phyloP scores from a whole-genome alignment of 192 early-diverging fungal genomes.

The Coemansia sp. region DNA sequence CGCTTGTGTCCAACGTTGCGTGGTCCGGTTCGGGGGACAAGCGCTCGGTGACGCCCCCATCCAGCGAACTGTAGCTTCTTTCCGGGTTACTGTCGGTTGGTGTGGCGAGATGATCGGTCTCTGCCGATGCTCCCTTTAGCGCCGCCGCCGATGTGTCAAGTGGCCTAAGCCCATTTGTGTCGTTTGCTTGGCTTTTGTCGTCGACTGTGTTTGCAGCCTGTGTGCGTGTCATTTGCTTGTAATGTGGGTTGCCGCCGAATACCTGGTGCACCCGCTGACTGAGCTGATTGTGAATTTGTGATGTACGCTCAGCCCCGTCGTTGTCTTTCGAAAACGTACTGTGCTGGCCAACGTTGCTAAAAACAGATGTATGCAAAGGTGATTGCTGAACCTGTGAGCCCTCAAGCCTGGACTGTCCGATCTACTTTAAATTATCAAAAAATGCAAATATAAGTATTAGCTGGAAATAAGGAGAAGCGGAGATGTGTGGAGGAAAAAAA shows the following conservation, averaged over 20 bases:
- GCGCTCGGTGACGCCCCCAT: not conserved
- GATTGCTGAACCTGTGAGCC: not conserved
- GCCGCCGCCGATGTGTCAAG: constrained; percentile 8
- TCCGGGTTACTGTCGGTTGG: constrained; percentile 34
- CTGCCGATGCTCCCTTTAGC: constrained; percentile 7
- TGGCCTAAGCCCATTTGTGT: not conserved
- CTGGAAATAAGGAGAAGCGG: not conserved
- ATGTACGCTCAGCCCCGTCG: not conserved
- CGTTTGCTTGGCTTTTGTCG: not conserved
- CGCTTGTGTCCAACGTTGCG: constrained; percentile 1
- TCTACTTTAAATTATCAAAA: not conserved
- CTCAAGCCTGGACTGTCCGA: not conserved
- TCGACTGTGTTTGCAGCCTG: not conserved
- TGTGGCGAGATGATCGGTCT: constrained; percentile 12
- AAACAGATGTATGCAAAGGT: not conserved
- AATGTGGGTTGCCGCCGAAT: not conserved
- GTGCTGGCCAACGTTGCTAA: not conserved
- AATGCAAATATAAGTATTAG: too few species aligned
- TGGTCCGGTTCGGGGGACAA: not conserved
- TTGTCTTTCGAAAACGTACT: not conserved
- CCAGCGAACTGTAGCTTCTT: constrained; percentile 15
- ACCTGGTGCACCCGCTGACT: not conserved
- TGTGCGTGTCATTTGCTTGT: not conserved
- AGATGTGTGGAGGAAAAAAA: not conserved
- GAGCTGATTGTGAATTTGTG: not conserved